Conservation (phyloP, 1,284 basidiomycete genomes). For the Sphaerobolus stellatus region DNA sequence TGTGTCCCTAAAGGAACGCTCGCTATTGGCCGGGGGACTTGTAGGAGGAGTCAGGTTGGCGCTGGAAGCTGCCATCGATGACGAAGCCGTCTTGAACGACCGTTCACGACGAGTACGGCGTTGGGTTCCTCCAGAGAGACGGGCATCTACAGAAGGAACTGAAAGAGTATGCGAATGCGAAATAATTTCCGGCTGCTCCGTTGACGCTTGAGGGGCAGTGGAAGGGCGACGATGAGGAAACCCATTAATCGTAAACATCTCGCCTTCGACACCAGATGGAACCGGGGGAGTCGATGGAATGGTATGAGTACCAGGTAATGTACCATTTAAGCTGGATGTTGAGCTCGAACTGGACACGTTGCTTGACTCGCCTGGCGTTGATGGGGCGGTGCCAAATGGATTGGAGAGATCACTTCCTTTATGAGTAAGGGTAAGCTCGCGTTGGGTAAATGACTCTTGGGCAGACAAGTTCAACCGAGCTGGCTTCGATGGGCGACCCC, state of each 20-base stretch:
- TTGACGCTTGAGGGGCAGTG: not conserved
- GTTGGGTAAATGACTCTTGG: not conserved
- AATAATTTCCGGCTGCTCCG: not conserved
- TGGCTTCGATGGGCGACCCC: not conserved
- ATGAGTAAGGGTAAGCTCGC: not conserved
- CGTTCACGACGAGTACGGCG: not conserved
- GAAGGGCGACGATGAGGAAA: no score
- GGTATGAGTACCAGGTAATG: no score
- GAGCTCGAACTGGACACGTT: not conserved
- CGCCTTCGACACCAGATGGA: not conserved
- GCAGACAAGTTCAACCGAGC: not conserved
- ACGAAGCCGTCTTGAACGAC: not conserved
- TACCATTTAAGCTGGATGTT: not conserved
- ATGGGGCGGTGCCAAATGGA: conserved; percentile 2
- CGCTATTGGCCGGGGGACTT: not conserved
- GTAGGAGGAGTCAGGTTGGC: conserved; percentile 6
- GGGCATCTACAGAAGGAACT: not conserved
- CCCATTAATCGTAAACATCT: no score
- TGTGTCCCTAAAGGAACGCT: conserved; percentile 3
- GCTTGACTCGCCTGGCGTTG: not conserved
- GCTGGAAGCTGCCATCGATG: not conserved
- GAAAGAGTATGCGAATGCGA: not conserved
- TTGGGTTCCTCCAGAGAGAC: not conserved
- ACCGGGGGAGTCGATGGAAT: conserved; percentile 7
- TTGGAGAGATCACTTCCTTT: not conserved